phyloP scores from a whole-genome alignment of 257 asterid species.

The Nicotiana undulata region DNA sequence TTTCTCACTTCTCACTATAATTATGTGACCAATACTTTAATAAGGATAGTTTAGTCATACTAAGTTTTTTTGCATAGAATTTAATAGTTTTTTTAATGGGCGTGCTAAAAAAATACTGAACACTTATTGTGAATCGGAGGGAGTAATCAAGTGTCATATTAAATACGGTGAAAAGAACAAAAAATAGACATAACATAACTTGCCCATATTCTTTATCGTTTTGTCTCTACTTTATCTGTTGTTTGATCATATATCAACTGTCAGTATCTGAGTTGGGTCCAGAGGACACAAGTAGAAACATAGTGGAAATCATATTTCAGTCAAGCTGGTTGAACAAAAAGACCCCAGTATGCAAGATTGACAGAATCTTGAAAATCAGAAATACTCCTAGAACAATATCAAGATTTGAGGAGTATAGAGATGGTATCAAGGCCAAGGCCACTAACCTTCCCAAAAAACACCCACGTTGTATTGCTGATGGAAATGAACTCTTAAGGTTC shows the following conservation, averaged over 20 bases:
- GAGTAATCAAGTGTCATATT: no score
- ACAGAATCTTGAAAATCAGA: slow-evolving; percentile 68
- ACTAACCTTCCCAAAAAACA: slow-evolving; percentile 60
- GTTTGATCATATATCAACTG: not conserved
- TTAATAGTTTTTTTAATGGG: no score
- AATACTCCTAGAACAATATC: slow-evolving; percentile 69
- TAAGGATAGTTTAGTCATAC: no score
- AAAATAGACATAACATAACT: not conserved
- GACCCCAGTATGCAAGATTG: slow-evolving; percentile 71
- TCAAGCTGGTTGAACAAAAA: slow-evolving; percentile 85
- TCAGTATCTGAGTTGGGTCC: slow-evolving; percentile 73
- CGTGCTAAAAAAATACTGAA: no score
- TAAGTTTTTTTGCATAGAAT: no score
- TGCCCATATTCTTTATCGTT: not conserved
- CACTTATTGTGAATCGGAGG: no score
- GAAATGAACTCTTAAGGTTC: slow-evolving; percentile 83
- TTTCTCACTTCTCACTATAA: no score
- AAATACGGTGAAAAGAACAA: not conserved
- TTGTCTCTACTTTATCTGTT: not conserved
- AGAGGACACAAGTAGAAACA: slow-evolving; percentile 90
- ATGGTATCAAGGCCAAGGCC: slow-evolving; percentile 64
- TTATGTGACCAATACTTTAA: no score
- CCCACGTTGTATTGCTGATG: slow-evolving; percentile 89
- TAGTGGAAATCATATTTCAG: slow-evolving; percentile 88
- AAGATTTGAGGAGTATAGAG: slow-evolving; percentile 78